These are phyloP conservation scores for Xylaria flabelliformis DNA, from an alignment of 495 filamentous ascomycete species.

Conservation along the genomic window DNA sequence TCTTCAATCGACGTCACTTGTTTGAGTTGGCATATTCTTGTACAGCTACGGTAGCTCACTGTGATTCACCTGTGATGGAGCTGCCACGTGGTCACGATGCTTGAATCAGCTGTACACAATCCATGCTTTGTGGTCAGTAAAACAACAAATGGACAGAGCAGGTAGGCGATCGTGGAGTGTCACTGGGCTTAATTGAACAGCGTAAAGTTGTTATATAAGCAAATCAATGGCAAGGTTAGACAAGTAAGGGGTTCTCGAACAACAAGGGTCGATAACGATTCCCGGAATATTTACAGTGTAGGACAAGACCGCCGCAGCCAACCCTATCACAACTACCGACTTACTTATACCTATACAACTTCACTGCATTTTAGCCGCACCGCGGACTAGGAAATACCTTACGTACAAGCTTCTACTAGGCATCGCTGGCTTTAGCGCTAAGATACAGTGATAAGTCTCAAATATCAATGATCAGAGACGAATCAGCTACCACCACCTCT, in stretches of 20 bases:
- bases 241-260: not conserved
- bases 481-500: not conserved
- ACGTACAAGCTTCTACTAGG: not conserved
- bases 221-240: not conserved
- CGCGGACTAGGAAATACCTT: not conserved
- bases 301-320: not conserved
- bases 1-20: not conserved
- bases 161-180: not conserved
- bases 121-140: not conserved
- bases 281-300: not conserved
- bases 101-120: not conserved
- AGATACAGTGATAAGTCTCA: not conserved
- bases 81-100: conserved; percentile 8
- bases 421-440: not conserved
- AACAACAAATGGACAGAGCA: not conserved
- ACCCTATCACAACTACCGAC: conserved; percentile 7
- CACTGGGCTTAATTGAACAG: not conserved
- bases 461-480: not conserved
- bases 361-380: too few species aligned
- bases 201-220: not conserved
- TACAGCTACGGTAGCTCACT: too few species aligned
- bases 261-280: not conserved
- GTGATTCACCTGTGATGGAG: not conserved
- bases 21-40: not conserved
- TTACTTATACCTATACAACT: too few species aligned